Evolutionary conservation across 805 yeast genomes (phyloP).

Genomic region (Monosporozyma servazzii): DNA sequence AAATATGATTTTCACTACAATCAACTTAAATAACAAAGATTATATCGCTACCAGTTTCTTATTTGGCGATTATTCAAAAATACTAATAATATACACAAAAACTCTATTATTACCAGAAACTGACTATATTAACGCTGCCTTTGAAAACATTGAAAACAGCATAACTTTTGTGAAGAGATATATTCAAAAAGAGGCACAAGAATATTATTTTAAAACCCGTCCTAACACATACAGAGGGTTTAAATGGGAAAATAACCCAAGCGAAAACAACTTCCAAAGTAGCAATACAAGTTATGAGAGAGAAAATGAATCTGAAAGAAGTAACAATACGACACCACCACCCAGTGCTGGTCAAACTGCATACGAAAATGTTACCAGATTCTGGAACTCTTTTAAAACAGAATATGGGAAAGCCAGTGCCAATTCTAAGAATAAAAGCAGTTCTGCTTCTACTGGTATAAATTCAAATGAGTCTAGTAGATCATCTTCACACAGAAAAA

Average conservation of each 20-base stretch:
- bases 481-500: not conserved
- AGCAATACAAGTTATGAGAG: not conserved
- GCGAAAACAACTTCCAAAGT: not conserved
- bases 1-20: conserved; percentile 2
- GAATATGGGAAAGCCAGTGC: not conserved
- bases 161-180: not conserved
- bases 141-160: not conserved
- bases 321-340: not conserved
- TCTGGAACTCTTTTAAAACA: not conserved
- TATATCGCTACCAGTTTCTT: conserved; percentile 10
- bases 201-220: not conserved
- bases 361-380: not conserved
- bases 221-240: not conserved
- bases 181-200: not conserved
- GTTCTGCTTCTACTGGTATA: not conserved
- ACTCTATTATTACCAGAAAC: not conserved
- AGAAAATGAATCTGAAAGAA: not conserved
- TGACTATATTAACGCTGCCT: not conserved
- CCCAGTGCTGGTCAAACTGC: not conserved
- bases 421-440: not conserved
- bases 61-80: conserved; percentile 2
- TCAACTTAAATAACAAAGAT: conserved; percentile 3
- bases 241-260: not conserved
- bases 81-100: not conserved
- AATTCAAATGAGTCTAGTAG: not conserved